Evolutionary conservation across 208 protist species (phyloP).

Genomic region (Trypanosoma vivax): DNA sequence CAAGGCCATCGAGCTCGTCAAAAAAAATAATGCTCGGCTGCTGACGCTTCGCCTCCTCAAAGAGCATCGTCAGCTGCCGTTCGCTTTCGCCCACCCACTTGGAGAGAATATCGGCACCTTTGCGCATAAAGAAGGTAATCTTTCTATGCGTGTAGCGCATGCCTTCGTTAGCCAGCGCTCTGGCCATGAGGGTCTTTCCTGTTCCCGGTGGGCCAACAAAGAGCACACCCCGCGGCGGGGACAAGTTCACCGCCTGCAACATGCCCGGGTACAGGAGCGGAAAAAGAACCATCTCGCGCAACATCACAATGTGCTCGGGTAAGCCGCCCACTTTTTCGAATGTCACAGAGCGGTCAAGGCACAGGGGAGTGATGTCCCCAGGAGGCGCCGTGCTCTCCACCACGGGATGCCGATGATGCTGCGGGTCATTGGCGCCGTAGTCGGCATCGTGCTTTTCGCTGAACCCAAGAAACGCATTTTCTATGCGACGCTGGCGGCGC

Average conservation of each 20-base stretch:
- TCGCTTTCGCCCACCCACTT: conserved; percentile 99
- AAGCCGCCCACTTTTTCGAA: conserved; percentile 82
- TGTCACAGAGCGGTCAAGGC: conserved; percentile 44
- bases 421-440: neutral
- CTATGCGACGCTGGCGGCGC: conserved; percentile 23
- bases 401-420: neutral
- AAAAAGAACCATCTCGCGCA: conserved; percentile 81
- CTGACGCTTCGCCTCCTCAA: conserved; percentile 93
- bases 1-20: conserved; percentile 99
- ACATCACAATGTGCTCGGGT: conserved; percentile 60
- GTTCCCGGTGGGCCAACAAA: conserved; percentile 99
- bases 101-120: conserved; percentile 94
- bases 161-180: conserved; percentile 98
- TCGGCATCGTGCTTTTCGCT: neutral
- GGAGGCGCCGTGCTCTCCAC: conserved; percentile 18
- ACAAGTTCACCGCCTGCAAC: conserved; percentile 42
- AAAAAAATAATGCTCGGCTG: conserved; percentile 99
- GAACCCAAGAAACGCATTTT: conserved; percentile 20
- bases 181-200: conserved; percentile 98
- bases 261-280: conserved; percentile 73
- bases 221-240: conserved; percentile 95
- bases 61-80: conserved; percentile 94
- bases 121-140: conserved; percentile 96
- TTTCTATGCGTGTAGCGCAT: conserved; percentile 82
- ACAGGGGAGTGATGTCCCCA: conserved; percentile 65